Base-by-base conservation (phyloP, 2,329 filamentous ascomycete genomes). In the Teratosphaeria pseudoeucalypti region DNA sequence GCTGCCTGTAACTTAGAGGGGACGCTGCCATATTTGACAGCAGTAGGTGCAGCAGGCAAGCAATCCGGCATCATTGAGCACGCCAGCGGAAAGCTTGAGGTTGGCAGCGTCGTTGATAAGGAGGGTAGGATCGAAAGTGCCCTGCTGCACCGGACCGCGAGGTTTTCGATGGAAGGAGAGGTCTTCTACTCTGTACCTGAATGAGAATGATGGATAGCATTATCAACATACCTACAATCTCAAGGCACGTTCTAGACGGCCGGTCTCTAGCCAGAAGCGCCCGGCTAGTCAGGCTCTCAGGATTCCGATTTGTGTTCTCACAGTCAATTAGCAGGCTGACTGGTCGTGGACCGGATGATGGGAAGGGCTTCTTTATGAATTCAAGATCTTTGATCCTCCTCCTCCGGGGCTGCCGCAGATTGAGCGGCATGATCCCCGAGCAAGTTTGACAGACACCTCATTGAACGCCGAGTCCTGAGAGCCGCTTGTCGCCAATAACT, bases 1-100 rank as follows among this genome's bases (percentile, higher is more conserved):
- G 71, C 76, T 12, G 73, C 74, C 14, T 73, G 63, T 63, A 76
- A 49, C 60, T 72, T 62, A 63, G 63, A 34, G 43, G 66, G 67
- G 1, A 71, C 67, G 9, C 32, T 70, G 61, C 70, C 68, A 5
- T 57, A 61, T 5, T 32, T 57, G 49, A 61, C 60, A 10, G 68
- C 64, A 0, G 52, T 61, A 1, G 60, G 61, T 56, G 57, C 61
- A 10, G 59, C 59, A 26, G 65, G 62, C 10, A 64, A 59, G 32
- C 63, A 62, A 5, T 65, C 62, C n/a, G 57, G 70, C 32, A 62
- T 64, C 0, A 66, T 71, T 14, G 68, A 65, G 14, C 68, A 70
- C 62, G 64, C 69, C 6, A 67, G 68, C 54, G 67, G 68, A 2
- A 66, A 63, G 49, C 19, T 70, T 6, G 69, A 69, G 43, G 67